Percentiles rank a stretch among this genome's conserved stretches.
These are phyloP conservation scores for Pichia heedii DNA, from an alignment of 805 yeast genomes.

Conservation along the genomic window DNA sequence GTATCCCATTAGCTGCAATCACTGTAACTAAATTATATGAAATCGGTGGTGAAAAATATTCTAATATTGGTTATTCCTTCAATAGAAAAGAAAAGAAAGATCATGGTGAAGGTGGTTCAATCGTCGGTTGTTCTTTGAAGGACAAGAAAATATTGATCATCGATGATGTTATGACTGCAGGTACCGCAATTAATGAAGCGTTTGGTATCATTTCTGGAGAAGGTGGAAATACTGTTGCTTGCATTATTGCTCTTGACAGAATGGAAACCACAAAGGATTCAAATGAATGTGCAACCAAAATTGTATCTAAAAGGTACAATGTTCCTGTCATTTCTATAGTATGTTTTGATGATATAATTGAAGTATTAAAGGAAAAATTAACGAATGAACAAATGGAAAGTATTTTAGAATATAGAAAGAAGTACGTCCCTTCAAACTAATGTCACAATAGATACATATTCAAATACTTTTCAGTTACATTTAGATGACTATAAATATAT, in stretches of 20 bases:
- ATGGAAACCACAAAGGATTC: constrained; percentile 77
- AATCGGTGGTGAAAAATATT: constrained; percentile 71
- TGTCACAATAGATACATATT: neutral
- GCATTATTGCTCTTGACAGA: constrained; percentile 88
- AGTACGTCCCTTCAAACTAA: constrained; percentile 34
- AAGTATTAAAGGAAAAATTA: constrained; percentile 45
- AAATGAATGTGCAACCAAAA: constrained; percentile 69
- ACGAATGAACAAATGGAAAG: constrained; percentile 47
- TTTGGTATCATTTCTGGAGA: constrained; percentile 64
- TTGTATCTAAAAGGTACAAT: constrained; percentile 58
- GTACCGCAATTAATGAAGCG: constrained; percentile 96
- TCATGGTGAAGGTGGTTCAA: constrained; percentile 96
- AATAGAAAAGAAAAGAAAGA: constrained; percentile 95
- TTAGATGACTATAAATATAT: neutral
- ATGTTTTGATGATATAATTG: constrained; percentile 62
- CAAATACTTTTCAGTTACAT: neutral
- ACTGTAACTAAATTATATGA: constrained; percentile 90
- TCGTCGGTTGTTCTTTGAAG: constrained; percentile 74
- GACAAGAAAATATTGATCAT: constrained; percentile 74
- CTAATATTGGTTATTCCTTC: constrained; percentile 76
- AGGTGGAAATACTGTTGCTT: constrained; percentile 69
- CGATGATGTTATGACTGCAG: constrained; percentile 98
- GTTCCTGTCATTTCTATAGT: constrained; percentile 85
- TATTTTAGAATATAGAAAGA: constrained; percentile 49
- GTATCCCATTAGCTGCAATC: constrained; percentile 90